Percentiles rank a stretch among this genome's conserved stretches.
Conservation (phyloP, 352 stramenopile genomes). For the Phytophthora megakarya region DNA sequence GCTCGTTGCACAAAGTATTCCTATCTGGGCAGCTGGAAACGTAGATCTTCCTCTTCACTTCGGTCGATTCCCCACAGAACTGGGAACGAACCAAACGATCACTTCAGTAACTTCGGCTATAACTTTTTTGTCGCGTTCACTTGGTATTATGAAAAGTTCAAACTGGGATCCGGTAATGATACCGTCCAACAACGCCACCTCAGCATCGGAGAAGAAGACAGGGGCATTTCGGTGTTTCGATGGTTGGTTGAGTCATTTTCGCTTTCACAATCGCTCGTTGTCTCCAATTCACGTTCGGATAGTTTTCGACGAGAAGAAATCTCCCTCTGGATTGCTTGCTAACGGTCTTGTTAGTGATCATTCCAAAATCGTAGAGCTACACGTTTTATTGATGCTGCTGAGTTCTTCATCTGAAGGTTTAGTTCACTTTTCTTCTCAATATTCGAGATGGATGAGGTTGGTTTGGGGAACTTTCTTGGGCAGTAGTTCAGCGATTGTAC, state of each 20-base stretch:
- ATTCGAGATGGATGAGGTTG: constrained; percentile 56
- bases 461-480: constrained; percentile 53
- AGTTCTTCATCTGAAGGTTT: constrained; percentile 57
- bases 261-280: constrained; percentile 89
- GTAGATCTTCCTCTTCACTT: constrained; percentile 66
- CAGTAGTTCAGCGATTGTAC: constrained; percentile 52
- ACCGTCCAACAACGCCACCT: constrained; percentile 20
- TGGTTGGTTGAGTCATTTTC: constrained; percentile 84
- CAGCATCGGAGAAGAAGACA: background rate
- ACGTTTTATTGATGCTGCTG: constrained; percentile 50
- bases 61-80: constrained; percentile 32
- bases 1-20: constrained; percentile 41
- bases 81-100: background rate
- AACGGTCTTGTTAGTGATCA: background rate
- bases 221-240: constrained; percentile 66
- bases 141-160: constrained; percentile 24
- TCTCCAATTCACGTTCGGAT: constrained; percentile 93
- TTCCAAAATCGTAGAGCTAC: constrained; percentile 39
- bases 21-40: constrained; percentile 31
- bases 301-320: constrained; percentile 84
- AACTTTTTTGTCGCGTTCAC: constrained; percentile 24
- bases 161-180: constrained; percentile 13
- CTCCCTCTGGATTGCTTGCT: background rate
- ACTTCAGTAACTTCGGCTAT: constrained; percentile 18
- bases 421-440: constrained; percentile 43